Conservation (phyloP, 768 basidiomycete species). For the Kwoniella dendrophila region DNA sequence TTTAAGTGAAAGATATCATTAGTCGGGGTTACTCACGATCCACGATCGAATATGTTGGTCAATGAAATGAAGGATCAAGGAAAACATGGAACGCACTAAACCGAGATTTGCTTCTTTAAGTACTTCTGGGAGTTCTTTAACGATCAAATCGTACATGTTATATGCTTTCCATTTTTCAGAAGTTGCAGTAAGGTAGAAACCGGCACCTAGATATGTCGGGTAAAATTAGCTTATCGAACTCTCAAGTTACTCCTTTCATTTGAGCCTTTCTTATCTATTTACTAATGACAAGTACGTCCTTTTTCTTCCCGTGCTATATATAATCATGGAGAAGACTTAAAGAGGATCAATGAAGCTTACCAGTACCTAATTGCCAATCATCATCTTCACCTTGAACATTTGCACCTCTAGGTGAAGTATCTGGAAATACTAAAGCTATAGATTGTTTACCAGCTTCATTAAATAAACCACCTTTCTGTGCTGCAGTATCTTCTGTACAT, state of each 20-base stretch:
- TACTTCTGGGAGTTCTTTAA: slow-evolving; percentile 78
- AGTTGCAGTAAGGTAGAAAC: slow-evolving; percentile 94
- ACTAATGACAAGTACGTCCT: slow-evolving; percentile 61
- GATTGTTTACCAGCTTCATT: slow-evolving; percentile 80
- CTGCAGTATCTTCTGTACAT: slow-evolving; percentile 68
- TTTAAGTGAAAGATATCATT: background rate
- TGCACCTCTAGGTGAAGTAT: slow-evolving; percentile 92
- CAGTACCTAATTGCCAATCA: slow-evolving; percentile 88
- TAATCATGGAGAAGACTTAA: background rate
- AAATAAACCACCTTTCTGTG: slow-evolving; percentile 92
- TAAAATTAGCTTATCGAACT: background rate
- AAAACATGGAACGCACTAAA: slow-evolving; percentile 60
- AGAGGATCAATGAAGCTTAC: slow-evolving; percentile 56
- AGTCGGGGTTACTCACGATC: too few species aligned
- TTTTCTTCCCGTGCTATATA: slow-evolving; percentile 71
- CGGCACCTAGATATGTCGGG: slow-evolving; percentile 64
- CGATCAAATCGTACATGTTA: slow-evolving; percentile 85
- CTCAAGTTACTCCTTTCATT: background rate
- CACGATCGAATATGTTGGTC: slow-evolving; percentile 2
- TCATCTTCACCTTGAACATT: slow-evolving; percentile 67
- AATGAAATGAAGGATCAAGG: background rate
- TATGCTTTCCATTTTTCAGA: slow-evolving; percentile 63
- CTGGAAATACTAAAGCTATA: slow-evolving; percentile 90
- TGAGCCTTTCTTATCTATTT: background rate
- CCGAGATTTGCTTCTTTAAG: slow-evolving; percentile 74